Percentiles rank a stretch among this genome's conserved stretches.
These are phyloP conservation scores for Suhomyces bokatorum DNA, from an alignment of 1,139 yeast genomes.

Conservation along the genomic window DNA sequence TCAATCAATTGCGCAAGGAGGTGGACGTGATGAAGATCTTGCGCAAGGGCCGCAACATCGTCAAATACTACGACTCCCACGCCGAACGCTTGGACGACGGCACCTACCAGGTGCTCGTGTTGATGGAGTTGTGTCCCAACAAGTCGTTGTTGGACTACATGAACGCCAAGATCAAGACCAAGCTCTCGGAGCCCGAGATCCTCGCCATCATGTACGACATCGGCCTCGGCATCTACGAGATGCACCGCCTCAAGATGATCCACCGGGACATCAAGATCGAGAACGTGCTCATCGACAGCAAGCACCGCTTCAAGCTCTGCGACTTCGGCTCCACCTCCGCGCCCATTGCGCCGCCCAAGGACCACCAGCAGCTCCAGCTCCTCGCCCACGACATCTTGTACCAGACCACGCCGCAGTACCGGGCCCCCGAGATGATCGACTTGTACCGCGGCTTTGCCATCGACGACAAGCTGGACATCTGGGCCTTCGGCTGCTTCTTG, in stretches of 20 bases:
- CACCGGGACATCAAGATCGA: slow-evolving; percentile 82
- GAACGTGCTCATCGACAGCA: slow-evolving; percentile 64
- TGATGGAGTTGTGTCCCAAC: slow-evolving; percentile 79
- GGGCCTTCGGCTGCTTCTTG: slow-evolving; percentile 81
- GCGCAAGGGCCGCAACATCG: slow-evolving; percentile 57
- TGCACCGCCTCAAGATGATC: slow-evolving; percentile 64
- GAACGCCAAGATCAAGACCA: slow-evolving; percentile 68
- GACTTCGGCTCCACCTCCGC: slow-evolving; percentile 77
- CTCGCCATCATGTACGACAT: slow-evolving; percentile 67
- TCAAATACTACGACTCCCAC: slow-evolving; percentile 72
- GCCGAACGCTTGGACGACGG: slow-evolving; percentile 61
- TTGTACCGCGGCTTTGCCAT: slow-evolving; percentile 64
- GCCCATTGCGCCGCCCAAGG: slow-evolving; percentile 63
- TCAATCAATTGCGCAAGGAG: slow-evolving; percentile 66
- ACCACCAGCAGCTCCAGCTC: slow-evolving; percentile 57
- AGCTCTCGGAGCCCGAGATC: slow-evolving; percentile 62
- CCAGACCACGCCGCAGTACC: slow-evolving; percentile 81
- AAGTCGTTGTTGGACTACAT: slow-evolving; percentile 71
- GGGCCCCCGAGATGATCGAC: slow-evolving; percentile 84
- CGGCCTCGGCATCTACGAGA: slow-evolving; percentile 64
- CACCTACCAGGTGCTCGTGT: slow-evolving; percentile 68
- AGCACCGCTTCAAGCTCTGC: slow-evolving; percentile 62
- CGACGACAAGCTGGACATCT: slow-evolving; percentile 75
- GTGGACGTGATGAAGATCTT: slow-evolving; percentile 80
- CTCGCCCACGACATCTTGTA: slow-evolving; percentile 68